Evolutionary conservation across 1,284 basidiomycete genomes (phyloP).

Genomic region (Papiliotrema fonsecae): DNA sequence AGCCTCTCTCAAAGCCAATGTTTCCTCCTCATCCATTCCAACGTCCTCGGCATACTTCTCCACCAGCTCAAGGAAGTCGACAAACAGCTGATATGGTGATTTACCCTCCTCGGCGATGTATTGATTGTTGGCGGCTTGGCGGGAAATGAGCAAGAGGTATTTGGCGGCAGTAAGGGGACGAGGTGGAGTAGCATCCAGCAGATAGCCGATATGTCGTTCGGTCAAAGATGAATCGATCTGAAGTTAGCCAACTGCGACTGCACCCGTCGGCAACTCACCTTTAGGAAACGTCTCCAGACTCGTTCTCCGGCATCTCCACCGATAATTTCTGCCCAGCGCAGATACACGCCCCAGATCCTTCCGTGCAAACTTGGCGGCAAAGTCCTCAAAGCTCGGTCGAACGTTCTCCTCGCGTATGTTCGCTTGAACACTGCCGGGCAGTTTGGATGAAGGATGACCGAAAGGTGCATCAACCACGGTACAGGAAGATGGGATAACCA

Average conservation of each 20-base stretch:
- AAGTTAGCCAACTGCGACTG: not conserved
- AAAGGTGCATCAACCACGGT: slow-evolving; percentile 88
- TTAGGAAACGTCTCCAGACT: slow-evolving; percentile 85
- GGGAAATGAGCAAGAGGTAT: slow-evolving; percentile 73
- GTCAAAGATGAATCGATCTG: slow-evolving; percentile 75
- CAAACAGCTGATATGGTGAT: slow-evolving; percentile 88
- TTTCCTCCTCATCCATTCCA: slow-evolving; percentile 79
- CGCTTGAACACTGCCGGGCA: slow-evolving; percentile 80
- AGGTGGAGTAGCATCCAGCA: slow-evolving; percentile 66
- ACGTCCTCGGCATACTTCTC: slow-evolving; percentile 90
- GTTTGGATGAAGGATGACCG: slow-evolving; percentile 81
- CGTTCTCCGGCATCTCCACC: slow-evolving; percentile 80
- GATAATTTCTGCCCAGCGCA: slow-evolving; percentile 84
- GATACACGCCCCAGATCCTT: slow-evolving; percentile 88
- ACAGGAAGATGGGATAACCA: slow-evolving; percentile 84
- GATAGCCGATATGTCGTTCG: slow-evolving; percentile 72
- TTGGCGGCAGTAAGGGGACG: slow-evolving; percentile 92
- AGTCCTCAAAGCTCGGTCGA: slow-evolving; percentile 89
- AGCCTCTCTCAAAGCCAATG: slow-evolving; percentile 48
- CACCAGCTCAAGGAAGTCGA: slow-evolving; percentile 87
- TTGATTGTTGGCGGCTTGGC: slow-evolving; percentile 74
- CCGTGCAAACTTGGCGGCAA: slow-evolving; percentile 91
- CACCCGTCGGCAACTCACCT: slow-evolving; percentile 42
- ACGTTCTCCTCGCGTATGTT: slow-evolving; percentile 88
- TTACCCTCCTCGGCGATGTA: slow-evolving; percentile 89